phyloP scores from a whole-genome alignment of 169 alveolate species.

The Eimeria sp. region DNA sequence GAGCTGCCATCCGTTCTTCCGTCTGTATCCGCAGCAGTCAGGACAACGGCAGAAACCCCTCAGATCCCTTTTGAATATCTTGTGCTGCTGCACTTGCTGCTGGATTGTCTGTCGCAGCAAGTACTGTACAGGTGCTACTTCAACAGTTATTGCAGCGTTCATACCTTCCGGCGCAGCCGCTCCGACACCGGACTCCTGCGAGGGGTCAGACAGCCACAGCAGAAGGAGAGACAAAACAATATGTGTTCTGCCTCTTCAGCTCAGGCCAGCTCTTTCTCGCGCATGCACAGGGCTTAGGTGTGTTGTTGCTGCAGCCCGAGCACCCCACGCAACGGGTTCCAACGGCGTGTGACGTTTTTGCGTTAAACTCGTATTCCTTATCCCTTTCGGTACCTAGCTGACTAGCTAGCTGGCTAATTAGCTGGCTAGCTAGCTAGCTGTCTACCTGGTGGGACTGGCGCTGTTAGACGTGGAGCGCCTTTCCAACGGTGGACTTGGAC shows the following conservation, averaged over 20 bases:
- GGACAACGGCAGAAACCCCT: background rate
- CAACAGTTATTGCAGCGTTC: slow-evolving; percentile 7
- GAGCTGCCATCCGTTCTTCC: slow-evolving; percentile 72
- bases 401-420: background rate
- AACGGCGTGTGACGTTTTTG: background rate
- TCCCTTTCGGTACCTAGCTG: background rate
- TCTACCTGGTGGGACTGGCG: slow-evolving; percentile 68
- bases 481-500: slow-evolving; percentile 42
- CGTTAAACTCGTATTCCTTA: background rate
- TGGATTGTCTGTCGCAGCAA: background rate
- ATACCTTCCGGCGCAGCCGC: slow-evolving; percentile 70
- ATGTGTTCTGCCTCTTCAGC: background rate
- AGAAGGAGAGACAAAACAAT: background rate
- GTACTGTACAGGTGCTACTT: background rate
- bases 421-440: background rate
- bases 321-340: background rate
- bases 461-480: slow-evolving; percentile 56
- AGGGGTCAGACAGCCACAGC: background rate
- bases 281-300: background rate
- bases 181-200: slow-evolving; percentile 59
- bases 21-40: slow-evolving; percentile 22
- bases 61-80: no score
- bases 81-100: background rate
- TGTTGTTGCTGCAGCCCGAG: background rate
- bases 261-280: background rate